A percentile compares a stretch with the other conserved stretches of the same genome.
These are phyloP conservation scores for Starmera caribaea DNA, from an alignment of 805 yeast species.

Conservation along the genomic window DNA sequence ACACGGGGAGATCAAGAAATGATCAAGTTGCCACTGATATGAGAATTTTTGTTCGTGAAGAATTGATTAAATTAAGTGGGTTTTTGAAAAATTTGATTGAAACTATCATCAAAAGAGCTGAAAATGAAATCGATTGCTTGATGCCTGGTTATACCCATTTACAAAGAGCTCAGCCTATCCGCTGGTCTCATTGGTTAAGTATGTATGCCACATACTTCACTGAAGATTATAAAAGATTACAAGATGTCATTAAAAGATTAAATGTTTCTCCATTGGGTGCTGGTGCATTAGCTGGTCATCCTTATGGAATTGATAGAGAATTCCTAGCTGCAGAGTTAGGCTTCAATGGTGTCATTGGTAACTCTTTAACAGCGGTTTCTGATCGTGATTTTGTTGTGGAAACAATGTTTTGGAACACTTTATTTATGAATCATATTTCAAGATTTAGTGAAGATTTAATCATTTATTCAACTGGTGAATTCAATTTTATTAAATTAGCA, in stretches of 20 bases:
- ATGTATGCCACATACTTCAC: constrained; percentile 92
- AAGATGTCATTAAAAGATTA: constrained; percentile 71
- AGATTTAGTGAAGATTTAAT: constrained; percentile 92
- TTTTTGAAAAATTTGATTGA: constrained; percentile 53
- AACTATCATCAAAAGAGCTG: constrained; percentile 67
- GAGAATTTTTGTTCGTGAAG: constrained; percentile 86
- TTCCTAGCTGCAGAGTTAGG: constrained; percentile 73
- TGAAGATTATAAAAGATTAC: constrained; percentile 79
- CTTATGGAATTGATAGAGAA: constrained; percentile 97
- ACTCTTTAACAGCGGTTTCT: constrained; percentile 92
- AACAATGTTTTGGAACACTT: constrained; percentile 88
- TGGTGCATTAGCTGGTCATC: constrained; percentile 99
- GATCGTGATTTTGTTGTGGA: constrained; percentile 98
- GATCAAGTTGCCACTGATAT: constrained; percentile 99
- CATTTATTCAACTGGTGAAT: constrained; percentile 94
- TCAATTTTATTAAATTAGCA: constrained; percentile 85
- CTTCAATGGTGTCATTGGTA: constrained; percentile 82
- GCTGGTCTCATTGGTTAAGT: constrained; percentile 98
- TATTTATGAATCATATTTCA: constrained; percentile 93
- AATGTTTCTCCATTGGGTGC: constrained; percentile 90
- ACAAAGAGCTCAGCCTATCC: constrained; percentile 98
- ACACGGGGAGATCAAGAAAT: constrained; percentile 97
- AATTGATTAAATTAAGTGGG: constrained; percentile 45
- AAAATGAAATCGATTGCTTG: constrained; percentile 75
- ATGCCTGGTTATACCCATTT: constrained; percentile 99